These are phyloP conservation scores for Kwoniella sp. DNA, from an alignment of 768 basidiomycete species.

Conservation along the genomic window DNA sequence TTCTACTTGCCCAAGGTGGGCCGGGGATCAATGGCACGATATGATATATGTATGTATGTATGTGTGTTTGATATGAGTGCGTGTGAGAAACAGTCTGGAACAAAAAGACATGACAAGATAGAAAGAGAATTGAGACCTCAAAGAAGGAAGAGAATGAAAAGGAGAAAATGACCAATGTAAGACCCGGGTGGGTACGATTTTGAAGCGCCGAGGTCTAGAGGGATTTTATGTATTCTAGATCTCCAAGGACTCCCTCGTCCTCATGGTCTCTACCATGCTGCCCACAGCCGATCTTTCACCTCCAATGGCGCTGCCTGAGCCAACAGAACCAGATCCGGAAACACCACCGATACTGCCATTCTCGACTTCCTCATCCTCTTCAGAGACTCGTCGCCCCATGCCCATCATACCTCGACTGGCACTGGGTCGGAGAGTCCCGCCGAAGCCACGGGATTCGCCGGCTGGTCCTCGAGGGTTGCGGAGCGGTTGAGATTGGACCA, in stretches of 20 bases:
- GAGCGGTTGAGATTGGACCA: conserved; percentile 26
- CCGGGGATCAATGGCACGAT: not conserved
- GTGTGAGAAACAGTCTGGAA: not conserved
- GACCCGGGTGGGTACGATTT: no score
- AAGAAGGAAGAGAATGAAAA: not conserved
- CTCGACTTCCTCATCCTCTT: conserved; percentile 28
- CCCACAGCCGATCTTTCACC: conserved; percentile 10
- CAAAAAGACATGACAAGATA: not conserved
- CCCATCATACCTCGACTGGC: conserved; percentile 5
- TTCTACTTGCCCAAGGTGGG: no score
- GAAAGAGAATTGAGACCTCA: not conserved
- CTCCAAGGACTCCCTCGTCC: conserved; percentile 46
- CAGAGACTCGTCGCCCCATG: conserved; percentile 17
- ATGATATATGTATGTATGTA: not conserved
- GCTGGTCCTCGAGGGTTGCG: conserved; percentile 52
- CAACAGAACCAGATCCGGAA: conserved; percentile 18
- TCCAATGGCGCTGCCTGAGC: conserved; percentile 11
- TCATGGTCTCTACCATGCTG: conserved; percentile 29
- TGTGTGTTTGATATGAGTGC: not conserved
- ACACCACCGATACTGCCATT: conserved; percentile 13
- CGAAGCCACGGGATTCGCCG: conserved; percentile 48
- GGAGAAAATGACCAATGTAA: not conserved
- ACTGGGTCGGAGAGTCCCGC: conserved; percentile 14
- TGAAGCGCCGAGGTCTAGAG: no score
- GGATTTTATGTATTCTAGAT: conserved; percentile 2